Base-by-base conservation (phyloP, 441 rosid species). In the Gossypium gossypioides region DNA sequence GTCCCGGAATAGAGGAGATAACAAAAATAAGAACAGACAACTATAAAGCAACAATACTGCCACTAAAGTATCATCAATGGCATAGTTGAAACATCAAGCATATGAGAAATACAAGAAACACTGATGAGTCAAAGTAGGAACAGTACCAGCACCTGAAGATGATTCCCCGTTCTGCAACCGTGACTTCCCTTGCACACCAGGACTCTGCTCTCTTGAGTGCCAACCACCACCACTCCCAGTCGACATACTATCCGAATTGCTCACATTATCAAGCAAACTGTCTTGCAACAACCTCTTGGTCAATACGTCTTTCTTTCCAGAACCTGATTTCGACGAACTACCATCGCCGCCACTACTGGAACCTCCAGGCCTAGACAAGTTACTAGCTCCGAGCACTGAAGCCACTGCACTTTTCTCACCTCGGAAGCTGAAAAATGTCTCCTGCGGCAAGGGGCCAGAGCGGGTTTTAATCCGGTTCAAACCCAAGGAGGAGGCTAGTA, bases 381-480 rank as follows among this genome's bases (percentile, higher is more conserved):
- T 90, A 77, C 99, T 94, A 2, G 92, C 83, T 32, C 91, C 88
- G 44, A 84, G 51, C 61, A 78, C 51, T 8, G 75, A 60, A 0
- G 84, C 75, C n/a, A 84, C 84, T 4, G 86, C 73, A 13, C 84
- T 89, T 34, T 84, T 86, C 61, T 89, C 96, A 12, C 85, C 92
- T 62, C 86, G 81, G 25, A 83, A 88, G 65, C 88, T 81, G n/a
- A 87, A 95, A 73, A 85, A 82, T 68, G 92, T 90, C 77, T 92
- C 97, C 74, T 86, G 91, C 0, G 95, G 97, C 90, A 95, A 81
- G 4, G 99, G 98, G n/a, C 99, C 97, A 3, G 99, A 95, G 78
- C 97, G 81, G 42, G 98, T 95, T 85, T 95, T 95, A 61, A 95
- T 95, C 87, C 84, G 84, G 74, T 92, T 92, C 81, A 95, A 75